These are phyloP conservation scores for Amoebophrya sp. DNA, from an alignment of 169 alveolate species.

Conservation along the genomic window DNA sequence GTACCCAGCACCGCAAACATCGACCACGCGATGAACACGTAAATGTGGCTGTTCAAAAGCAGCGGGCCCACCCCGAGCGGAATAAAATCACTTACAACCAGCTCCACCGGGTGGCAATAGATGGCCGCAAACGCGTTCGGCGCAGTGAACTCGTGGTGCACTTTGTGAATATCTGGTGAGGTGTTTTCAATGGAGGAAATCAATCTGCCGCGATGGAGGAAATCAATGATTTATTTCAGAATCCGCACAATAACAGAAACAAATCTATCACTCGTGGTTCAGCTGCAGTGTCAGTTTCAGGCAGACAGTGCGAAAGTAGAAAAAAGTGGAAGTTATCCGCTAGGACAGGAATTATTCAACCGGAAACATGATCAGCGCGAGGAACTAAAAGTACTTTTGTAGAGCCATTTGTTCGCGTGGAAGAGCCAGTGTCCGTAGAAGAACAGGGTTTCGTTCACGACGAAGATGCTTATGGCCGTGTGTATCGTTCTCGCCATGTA, in stretches of 20 bases:
- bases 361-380: no score
- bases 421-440: constrained; percentile 19
- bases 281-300: no score
- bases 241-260: no score
- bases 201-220: no score
- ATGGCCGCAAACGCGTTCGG: constrained; percentile 17
- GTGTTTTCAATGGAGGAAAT: no score
- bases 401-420: constrained; percentile 3
- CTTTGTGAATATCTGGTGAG: constrained; percentile 16
- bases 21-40: constrained; percentile 1
- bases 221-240: no score
- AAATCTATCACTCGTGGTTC: no score
- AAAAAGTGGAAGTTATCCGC: no score
- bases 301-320: no score
- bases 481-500: neutral
- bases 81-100: neutral
- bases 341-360: no score
- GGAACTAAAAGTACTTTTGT: neutral
- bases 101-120: constrained; percentile 15
- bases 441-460: constrained; percentile 7
- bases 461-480: neutral
- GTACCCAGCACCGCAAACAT: constrained; percentile 9
- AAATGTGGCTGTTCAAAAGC: neutral
- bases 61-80: constrained; percentile 11
- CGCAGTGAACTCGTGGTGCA: constrained; percentile 14